Conservation (phyloP, 129 eudicot species). For the Artemisia tridentata region DNA sequence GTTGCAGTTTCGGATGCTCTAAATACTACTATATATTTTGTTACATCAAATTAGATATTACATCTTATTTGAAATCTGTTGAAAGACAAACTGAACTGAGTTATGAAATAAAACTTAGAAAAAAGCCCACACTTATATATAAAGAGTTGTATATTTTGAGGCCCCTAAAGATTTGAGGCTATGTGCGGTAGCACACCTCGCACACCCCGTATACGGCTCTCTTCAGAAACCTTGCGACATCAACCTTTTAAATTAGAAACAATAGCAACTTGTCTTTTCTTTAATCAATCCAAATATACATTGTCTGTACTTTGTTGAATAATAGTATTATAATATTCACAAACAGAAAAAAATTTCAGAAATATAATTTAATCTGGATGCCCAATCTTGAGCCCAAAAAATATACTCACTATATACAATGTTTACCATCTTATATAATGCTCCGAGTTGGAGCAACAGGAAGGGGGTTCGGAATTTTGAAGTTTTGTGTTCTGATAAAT, state of each 20-base stretch:
- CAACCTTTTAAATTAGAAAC: neutral
- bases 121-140: too few relatives aligned
- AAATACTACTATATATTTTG: too few relatives aligned
- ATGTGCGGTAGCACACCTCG: too few relatives aligned
- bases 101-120: too few relatives aligned
- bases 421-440: neutral
- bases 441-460: constrained; percentile 26
- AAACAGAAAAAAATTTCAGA: neutral
- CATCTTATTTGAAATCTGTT: too few relatives aligned
- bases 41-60: too few relatives aligned
- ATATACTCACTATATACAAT: constrained; percentile 18
- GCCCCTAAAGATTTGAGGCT: too few relatives aligned
- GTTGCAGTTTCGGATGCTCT: too few relatives aligned
- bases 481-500: constrained; percentile 24
- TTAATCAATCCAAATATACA: constrained; percentile 14
- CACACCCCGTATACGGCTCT: too few relatives aligned
- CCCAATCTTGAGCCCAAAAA: constrained; percentile 22
- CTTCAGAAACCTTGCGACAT: neutral
- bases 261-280: neutral
- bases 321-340: neutral
- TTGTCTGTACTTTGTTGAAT: neutral
- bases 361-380: constrained; percentile 2
- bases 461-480: constrained; percentile 59
- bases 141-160: too few relatives aligned
- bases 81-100: too few relatives aligned